These are phyloP conservation scores for Favolaschia claudopus DNA, from an alignment of 768 basidiomycete species.

Conservation along the genomic window DNA sequence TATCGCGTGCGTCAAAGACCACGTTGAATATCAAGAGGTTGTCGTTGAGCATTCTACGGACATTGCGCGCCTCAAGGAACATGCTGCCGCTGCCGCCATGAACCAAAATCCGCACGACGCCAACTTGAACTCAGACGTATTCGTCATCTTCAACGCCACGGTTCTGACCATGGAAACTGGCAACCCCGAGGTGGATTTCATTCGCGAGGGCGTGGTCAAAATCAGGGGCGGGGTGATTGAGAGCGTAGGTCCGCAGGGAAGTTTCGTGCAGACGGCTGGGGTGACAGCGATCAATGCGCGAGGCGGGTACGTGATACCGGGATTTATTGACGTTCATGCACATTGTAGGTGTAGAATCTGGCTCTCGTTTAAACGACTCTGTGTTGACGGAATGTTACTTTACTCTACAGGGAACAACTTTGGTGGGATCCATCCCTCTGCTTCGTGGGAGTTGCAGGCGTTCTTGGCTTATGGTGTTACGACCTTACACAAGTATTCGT, in stretches of 20 bases:
- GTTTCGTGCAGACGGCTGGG: conserved; percentile 43
- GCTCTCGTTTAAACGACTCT: too few species aligned
- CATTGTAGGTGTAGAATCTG: too few species aligned
- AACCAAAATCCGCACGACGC: conserved; percentile 17
- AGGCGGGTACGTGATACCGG: conserved; percentile 72
- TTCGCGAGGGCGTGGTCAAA: conserved; percentile 59
- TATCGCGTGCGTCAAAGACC: conserved; percentile 62
- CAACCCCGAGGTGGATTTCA: conserved; percentile 54
- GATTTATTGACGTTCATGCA: conserved; percentile 80
- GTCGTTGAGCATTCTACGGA: conserved; percentile 68
- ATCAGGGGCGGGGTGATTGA: conserved; percentile 67
- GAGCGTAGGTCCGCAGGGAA: conserved; percentile 45
- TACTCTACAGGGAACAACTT: too few species aligned
- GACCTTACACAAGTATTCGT: conserved; percentile 71
- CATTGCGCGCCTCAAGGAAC: conserved; percentile 61
- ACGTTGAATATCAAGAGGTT: conserved; percentile 67
- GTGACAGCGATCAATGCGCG: conserved; percentile 62
- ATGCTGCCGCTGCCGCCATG: conserved; percentile 49
- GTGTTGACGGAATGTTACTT: too few species aligned
- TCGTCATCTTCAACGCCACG: conserved; percentile 74
- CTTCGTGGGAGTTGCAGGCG: conserved; percentile 77
- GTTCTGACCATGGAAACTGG: conserved; percentile 74
- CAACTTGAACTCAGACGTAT: conserved; percentile 46
- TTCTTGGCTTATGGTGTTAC: conserved; percentile 83
- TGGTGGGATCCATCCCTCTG: conserved; percentile 58